Evolutionary conservation across 148 eudicot species (phyloP).

Genomic region (Pharnaceum exiguum): DNA sequence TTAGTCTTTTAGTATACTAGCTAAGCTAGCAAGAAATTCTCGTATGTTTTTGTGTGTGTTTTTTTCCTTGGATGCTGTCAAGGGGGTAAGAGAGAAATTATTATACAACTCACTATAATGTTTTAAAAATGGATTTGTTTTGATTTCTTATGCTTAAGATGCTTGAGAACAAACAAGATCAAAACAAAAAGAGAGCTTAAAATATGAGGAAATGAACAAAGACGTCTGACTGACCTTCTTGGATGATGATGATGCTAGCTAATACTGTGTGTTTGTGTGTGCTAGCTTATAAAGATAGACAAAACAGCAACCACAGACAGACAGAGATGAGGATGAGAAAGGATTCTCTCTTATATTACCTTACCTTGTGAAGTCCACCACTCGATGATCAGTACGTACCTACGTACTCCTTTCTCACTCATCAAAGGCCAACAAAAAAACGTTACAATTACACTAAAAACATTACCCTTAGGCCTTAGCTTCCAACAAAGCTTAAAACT

Average conservation of each 20-base stretch:
- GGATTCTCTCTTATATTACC: too few species aligned
- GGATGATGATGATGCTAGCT: constrained; percentile 17
- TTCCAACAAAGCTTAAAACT: constrained; percentile 2
- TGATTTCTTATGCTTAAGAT: constrained; percentile 5
- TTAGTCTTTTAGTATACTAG: too few species aligned
- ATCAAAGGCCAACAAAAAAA: not conserved
- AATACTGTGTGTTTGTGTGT: too few species aligned
- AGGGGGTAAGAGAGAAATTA: too few species aligned
- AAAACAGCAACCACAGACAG: constrained; percentile 30
- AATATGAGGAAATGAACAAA: constrained; percentile 6
- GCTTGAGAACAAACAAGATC: constrained; percentile 23
- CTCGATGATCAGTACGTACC: not conserved
- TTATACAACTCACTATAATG: too few species aligned
- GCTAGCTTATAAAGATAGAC: constrained; percentile 30
- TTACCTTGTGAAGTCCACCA: constrained; percentile 26
- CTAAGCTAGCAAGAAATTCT: too few species aligned
- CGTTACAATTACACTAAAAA: not conserved
- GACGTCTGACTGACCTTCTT: constrained; percentile 29
- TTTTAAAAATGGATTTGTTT: too few species aligned
- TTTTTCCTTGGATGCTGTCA: too few species aligned
- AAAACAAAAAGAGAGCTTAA: constrained; percentile 16
- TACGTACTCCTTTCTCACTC: too few species aligned
- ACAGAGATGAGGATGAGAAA: constrained; percentile 15
- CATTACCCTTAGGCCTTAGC: not conserved
- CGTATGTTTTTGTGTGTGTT: too few species aligned